These are phyloP conservation scores for Dendrobium nobile DNA, from an alignment of 106 monocot genomes.

Conservation along the genomic window DNA sequence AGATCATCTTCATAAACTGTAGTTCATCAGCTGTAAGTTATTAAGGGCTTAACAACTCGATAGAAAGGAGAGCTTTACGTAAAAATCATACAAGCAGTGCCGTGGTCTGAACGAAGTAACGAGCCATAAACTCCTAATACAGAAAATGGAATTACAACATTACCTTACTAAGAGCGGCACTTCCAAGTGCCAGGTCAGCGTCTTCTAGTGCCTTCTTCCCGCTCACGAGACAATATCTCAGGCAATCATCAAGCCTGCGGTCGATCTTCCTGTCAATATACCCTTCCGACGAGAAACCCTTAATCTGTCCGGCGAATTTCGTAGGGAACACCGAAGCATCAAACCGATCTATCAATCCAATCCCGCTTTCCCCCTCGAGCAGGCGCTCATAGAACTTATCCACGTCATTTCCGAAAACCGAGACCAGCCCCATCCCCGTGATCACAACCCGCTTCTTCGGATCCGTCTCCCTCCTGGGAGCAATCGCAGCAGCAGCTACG, in stretches of 20 bases:
- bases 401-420: constrained; percentile 91
- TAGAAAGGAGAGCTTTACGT: not conserved
- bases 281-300: constrained; percentile 74
- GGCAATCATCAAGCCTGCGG: constrained; percentile 66
- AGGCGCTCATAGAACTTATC: constrained; percentile 78
- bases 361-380: constrained; percentile 79
- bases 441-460: constrained; percentile 93
- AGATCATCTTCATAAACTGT: not conserved
- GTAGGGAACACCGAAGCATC: constrained; percentile 90
- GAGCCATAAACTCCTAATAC: not conserved
- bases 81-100: not conserved
- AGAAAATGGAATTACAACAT: not conserved
- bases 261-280: constrained; percentile 91
- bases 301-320: constrained; percentile 83
- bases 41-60: not conserved
- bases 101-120: not conserved
- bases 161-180: constrained; percentile 35
- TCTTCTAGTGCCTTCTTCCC: constrained; percentile 87
- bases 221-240: constrained; percentile 74
- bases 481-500: constrained; percentile 14
- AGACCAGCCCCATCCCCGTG: constrained; percentile 94
- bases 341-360: constrained; percentile 77
- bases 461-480: constrained; percentile 81
- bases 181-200: constrained; percentile 50
- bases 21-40: not conserved